Conservation (phyloP, 352 stramenopile species). For the Aphanomyces euteiches region DNA sequence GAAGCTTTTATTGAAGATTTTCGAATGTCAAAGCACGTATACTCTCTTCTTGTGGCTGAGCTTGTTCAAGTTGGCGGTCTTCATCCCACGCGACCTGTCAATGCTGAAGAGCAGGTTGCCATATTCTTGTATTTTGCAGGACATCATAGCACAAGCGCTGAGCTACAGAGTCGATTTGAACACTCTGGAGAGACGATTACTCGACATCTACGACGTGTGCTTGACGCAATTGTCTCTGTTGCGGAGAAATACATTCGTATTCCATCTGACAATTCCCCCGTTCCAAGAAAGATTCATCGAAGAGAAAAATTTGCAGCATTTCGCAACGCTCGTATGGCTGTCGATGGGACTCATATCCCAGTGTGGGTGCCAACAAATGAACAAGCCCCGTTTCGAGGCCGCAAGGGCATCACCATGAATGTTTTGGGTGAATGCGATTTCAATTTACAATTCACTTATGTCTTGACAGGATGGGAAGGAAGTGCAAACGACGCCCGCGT, state of each 20-base stretch:
- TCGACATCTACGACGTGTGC: background rate
- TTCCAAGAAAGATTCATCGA: background rate
- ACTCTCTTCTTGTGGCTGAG: background rate
- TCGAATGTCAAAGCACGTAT: background rate
- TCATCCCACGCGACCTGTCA: background rate
- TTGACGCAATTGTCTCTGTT: background rate
- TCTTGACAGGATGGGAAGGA: background rate
- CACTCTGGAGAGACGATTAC: background rate
- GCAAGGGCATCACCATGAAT: background rate
- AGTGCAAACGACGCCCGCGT: background rate
- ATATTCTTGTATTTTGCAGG: constrained; percentile 10
- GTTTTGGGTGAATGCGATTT: background rate
- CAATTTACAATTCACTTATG: background rate
- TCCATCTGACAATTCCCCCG: background rate
- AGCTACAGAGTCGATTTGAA: constrained; percentile 1
- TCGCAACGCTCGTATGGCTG: background rate
- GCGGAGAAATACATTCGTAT: background rate
- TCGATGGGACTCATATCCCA: background rate
- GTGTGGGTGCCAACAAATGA: background rate
- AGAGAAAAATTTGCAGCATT: background rate
- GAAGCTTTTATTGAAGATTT: background rate
- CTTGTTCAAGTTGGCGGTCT: background rate
- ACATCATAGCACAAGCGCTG: background rate
- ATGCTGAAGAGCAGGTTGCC: constrained; percentile 7
- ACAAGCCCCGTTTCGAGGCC: background rate